Evolutionary conservation across 768 basidiomycete species (phyloP), one percentile per base, ranked within the genome.

Genomic region (Trametes cubensis): DNA sequence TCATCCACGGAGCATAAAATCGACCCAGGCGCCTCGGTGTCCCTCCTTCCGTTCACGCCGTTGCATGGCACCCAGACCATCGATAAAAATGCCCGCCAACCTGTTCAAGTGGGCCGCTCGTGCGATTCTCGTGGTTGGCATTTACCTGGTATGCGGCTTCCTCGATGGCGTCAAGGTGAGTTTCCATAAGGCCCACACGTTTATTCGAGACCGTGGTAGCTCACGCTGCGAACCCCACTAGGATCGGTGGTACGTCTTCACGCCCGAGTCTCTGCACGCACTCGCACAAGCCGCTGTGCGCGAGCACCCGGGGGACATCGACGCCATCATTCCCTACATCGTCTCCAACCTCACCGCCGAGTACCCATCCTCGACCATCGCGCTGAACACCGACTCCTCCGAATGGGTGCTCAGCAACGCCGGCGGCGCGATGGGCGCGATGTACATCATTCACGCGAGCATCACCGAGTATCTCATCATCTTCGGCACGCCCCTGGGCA

Each of bases 321-420:
- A 81, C 14, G 83, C 83, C 34, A 90, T 98, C 79, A 86, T 97
- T 71, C 73, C 82, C 21, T 87, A 94, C 73, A 94, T 98, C 66
- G 78, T 95, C 60, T 70, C 83, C 26, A 92, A 94, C 74, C 88
- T 98, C 64, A 88, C 87, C 7, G 73, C 77, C 17, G 87, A 85
- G 1, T 89, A 95, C 72, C 85, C 92, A 0, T 69, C 82, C 50
- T 78, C 79, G 44, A 77, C 76, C 20, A 58, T 92, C 64, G 84
- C 86, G 71, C 66, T 84, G 52, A 81, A 82, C 68, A 53, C 75
- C n/a, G 69, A 89, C 77, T 72, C 82, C 21, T 78, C 79, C 40
- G 95, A 98, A 70, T 98, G 96, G 96, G 85, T 97, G 25, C 91
- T 96, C 77, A 98, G 87, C 80, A 98, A 98, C 69, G 95, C 96